Evolutionary conservation across 306 rosid species (phyloP), one percentile per base, ranked within the genome.

Genomic region (Lagenaria siceraria): DNA sequence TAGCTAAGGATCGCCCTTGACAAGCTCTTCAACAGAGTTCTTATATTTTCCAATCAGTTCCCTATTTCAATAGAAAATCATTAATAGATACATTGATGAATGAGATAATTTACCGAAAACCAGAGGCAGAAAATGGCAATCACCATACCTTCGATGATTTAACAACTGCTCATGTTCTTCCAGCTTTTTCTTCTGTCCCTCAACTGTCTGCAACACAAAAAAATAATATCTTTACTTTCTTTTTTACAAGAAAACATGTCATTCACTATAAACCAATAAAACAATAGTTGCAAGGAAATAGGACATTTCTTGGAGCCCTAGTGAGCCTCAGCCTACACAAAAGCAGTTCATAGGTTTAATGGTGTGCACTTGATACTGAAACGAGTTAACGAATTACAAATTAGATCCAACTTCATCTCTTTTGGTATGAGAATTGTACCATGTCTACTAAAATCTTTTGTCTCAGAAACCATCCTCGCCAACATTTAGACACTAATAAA

Each of bases 111-210:
- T 48, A 64, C 62, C 8, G 43, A 33, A 42, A 70, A 73, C n/a
- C 78, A 75, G 51, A 75, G 24, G 58, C 53, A 27, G 6, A 31
- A 75, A n/a, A 52, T 31, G 80, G 64, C 12, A 36, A 70, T n/a
- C 25, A 21, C 83, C 82, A 54, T 11, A 91, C 99, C 96, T 92
- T 65, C 96, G 36, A 56, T 90, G 96, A 86, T 83, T 88, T 63
- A 90, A 84, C 83, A 87, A 74, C 74, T 90, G 90, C 86, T 92
- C 91, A 68, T 88, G 87, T 90, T 92, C 97, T 78, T 90, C 93
- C 40, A 90, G 81, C 81, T 89, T 92, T 81, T 83, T 82, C 88
- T 89, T 90, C 89, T 95, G 97, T 33, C 93, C 92, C 80, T 95
- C 98, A 53, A 92, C 99, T 9, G 97, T 92, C 97, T 92, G 85